Evolutionary conservation across 2,329 filamentous ascomycete species (phyloP).

Genomic region (Xylariales sp.): DNA sequence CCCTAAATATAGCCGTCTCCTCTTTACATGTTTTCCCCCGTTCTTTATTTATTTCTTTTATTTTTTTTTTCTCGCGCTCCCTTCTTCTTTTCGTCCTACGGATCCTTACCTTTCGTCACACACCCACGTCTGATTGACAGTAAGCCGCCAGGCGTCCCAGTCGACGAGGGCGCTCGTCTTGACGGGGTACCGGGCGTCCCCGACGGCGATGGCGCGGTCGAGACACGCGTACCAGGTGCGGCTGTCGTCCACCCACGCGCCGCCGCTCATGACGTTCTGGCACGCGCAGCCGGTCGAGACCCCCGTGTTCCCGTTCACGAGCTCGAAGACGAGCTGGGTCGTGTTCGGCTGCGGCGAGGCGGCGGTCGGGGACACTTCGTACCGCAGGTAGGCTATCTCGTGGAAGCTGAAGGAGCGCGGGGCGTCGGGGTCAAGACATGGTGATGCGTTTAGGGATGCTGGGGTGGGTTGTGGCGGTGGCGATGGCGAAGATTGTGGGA

Average conservation of each 20-base stretch:
- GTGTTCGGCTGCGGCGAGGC: slow-evolving; percentile 19
- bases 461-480: background rate
- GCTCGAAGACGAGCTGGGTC: slow-evolving; percentile 30
- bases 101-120: slow-evolving; percentile 39
- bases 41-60: background rate
- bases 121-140: slow-evolving; percentile 45
- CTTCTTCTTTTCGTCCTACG: background rate
- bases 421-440: slow-evolving; percentile 3
- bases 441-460: background rate
- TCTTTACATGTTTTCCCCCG: background rate
- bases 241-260: slow-evolving; percentile 32
- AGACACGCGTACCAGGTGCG: slow-evolving; percentile 36
- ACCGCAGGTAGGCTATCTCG: slow-evolving; percentile 27
- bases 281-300: slow-evolving; percentile 34
- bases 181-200: slow-evolving; percentile 36
- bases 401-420: slow-evolving; percentile 23
- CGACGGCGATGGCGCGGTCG: slow-evolving; percentile 33
- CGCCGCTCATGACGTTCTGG: slow-evolving; percentile 23
- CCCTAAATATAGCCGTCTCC: background rate
- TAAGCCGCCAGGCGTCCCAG: slow-evolving; percentile 42
- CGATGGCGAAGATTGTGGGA: no score
- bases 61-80: background rate
- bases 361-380: slow-evolving; percentile 4
- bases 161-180: slow-evolving; percentile 39
- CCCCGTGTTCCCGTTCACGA: slow-evolving; percentile 6